Conservation (phyloP, 2,329 filamentous ascomycete genomes). For the Zasmidium cellare region DNA sequence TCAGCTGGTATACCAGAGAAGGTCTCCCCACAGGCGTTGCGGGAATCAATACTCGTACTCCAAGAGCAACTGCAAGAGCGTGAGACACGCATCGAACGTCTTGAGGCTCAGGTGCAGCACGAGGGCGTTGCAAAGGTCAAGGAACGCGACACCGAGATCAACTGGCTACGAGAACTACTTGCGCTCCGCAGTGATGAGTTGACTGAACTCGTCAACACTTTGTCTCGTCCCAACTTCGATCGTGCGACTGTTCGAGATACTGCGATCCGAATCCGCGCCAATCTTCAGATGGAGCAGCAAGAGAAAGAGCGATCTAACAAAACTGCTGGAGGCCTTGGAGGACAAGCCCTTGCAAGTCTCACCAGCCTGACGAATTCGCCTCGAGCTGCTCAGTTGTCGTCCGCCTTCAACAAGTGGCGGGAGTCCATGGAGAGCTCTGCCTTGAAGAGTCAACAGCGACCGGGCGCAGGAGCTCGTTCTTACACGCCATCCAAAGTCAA, state of each 20-base stretch:
- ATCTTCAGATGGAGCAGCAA: constrained; percentile 96
- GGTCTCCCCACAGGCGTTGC: constrained; percentile 89
- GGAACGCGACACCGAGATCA: constrained; percentile 91
- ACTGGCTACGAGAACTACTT: constrained; percentile 90
- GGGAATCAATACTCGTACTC: constrained; percentile 92
- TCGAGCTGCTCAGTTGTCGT: constrained; percentile 83
- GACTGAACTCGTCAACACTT: constrained; percentile 81
- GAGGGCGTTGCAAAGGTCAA: constrained; percentile 80
- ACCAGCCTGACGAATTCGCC: constrained; percentile 73
- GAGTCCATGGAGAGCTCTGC: constrained; percentile 56
- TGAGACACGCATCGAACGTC: constrained; percentile 82
- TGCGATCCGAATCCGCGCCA: constrained; percentile 87
- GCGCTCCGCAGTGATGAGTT: constrained; percentile 88
- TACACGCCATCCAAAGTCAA: constrained; percentile 47
- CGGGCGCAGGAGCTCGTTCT: constrained; percentile 47
- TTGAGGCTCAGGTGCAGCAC: constrained; percentile 75
- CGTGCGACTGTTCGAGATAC: constrained; percentile 80
- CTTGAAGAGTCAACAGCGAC: constrained; percentile 36
- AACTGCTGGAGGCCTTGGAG: constrained; percentile 38
- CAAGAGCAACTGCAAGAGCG: constrained; percentile 96
- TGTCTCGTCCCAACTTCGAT: constrained; percentile 73
- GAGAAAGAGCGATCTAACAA: constrained; percentile 77
- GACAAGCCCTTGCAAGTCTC: constrained; percentile 68
- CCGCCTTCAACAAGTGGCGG: constrained; percentile 96
- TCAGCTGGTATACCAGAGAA: constrained; percentile 65